A percentile compares a stretch with the other conserved stretches of the same genome.
phyloP scores from a whole-genome alignment of 805 yeast genomes.

The Metschnikowia reukaufii region DNA sequence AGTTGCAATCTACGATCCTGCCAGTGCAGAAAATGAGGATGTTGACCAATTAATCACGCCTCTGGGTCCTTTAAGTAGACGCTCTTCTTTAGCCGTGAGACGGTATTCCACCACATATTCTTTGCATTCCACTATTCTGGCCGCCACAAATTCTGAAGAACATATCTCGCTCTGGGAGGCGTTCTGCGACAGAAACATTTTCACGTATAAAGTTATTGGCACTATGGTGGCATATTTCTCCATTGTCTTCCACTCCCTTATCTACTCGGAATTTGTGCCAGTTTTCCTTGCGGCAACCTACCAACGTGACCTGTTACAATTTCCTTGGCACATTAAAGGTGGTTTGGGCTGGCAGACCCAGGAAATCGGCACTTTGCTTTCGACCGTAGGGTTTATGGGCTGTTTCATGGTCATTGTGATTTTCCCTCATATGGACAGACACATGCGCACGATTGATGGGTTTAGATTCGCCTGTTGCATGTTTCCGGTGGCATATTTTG shows the following conservation, averaged over 20 bases:
- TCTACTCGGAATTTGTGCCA: conserved; percentile 56
- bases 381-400: conserved; percentile 55
- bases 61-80: conserved; percentile 5
- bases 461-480: conserved; percentile 40
- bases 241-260: conserved; percentile 48
- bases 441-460: conserved; percentile 45
- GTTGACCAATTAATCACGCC: conserved; percentile 7
- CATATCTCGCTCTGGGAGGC: conserved; percentile 17
- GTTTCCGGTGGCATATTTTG: conserved; percentile 46
- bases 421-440: conserved; percentile 53
- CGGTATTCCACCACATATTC: conserved; percentile 20
- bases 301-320: conserved; percentile 29
- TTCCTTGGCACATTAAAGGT: conserved; percentile 52
- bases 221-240: conserved; percentile 39
- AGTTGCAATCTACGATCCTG: conserved; percentile 9
- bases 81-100: conserved; percentile 18
- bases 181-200: conserved; percentile 22
- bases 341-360: conserved; percentile 51
- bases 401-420: conserved; percentile 48
- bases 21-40: conserved; percentile 4
- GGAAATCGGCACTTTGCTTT: conserved; percentile 50
- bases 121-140: conserved; percentile 19
- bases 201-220: conserved; percentile 32
- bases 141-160: conserved; percentile 13
- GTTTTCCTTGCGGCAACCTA: conserved; percentile 46